Conservation (phyloP, 1,284 basidiomycete species). For the Ganoderma multipileum region DNA sequence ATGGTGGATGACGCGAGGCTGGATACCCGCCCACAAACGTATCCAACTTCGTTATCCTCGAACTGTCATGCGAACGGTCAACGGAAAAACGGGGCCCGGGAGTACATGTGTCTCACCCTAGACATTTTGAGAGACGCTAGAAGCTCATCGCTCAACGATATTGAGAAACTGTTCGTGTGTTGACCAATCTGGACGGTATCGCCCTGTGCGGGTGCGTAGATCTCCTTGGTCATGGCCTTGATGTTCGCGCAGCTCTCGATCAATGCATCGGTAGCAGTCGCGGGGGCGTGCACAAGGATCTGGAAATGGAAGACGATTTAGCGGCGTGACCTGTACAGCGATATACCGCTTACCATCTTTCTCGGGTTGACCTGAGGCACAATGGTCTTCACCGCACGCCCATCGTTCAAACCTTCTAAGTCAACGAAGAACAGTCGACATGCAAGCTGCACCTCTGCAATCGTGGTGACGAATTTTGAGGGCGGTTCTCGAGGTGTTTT, state of each 20-base stretch:
- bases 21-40: constrained; percentile 85
- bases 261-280: constrained; percentile 72
- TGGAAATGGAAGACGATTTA: constrained; percentile 40
- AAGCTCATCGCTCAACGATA: constrained; percentile 91
- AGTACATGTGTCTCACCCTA: constrained; percentile 61
- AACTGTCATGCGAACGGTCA: constrained; percentile 61
- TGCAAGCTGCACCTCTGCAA: constrained; percentile 77
- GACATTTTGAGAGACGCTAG: constrained; percentile 87
- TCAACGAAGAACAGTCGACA: constrained; percentile 93
- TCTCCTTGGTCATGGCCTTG: constrained; percentile 89
- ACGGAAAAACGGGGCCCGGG: neutral
- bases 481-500: constrained; percentile 83
- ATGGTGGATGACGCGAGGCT: constrained; percentile 82
- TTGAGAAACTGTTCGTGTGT: constrained; percentile 93
- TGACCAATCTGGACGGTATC: constrained; percentile 92
- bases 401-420: constrained; percentile 96
- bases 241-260: constrained; percentile 84
- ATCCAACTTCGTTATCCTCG: constrained; percentile 96
- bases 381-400: constrained; percentile 95
- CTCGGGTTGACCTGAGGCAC: constrained; percentile 96
- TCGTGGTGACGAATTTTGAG: constrained; percentile 87
- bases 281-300: constrained; percentile 88
- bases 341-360: constrained; percentile 72
- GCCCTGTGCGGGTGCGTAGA: constrained; percentile 79
- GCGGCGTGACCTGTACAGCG: neutral